Conservation (phyloP, 1,284 basidiomycete species). For the Boletus sp. region DNA sequence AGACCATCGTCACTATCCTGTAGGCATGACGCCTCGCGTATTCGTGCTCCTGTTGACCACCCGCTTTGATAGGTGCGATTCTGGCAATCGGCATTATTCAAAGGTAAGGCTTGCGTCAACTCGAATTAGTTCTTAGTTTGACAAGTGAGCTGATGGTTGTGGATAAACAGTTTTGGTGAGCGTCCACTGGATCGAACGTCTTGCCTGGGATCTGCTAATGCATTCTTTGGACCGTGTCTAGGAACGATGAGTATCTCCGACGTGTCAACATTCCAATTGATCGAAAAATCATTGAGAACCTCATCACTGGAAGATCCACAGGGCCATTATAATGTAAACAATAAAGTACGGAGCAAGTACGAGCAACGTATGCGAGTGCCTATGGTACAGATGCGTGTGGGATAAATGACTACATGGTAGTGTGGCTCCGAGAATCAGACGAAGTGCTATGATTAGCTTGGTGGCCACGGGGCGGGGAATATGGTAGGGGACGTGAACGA, state of each 20-base stretch:
- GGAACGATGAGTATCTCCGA: conserved; percentile 71
- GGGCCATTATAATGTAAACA: conserved; percentile 6
- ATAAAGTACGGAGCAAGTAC: conserved; percentile 1
- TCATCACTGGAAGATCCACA: conserved; percentile 33
- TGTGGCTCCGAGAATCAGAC: background rate
- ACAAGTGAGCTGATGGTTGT: background rate
- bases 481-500: conserved; percentile 24
- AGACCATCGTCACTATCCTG: conserved; percentile 81
- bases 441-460: conserved; percentile 12
- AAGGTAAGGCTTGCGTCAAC: conserved; percentile 54
- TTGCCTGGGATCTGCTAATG: background rate
- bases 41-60: background rate
- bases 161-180: conserved; percentile 42
- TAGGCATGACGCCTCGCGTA: conserved; percentile 35
- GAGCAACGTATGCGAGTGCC: conserved; percentile 16
- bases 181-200: background rate
- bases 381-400: conserved; percentile 30
- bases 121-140: background rate
- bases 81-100: conserved; percentile 81
- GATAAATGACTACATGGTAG: conserved; percentile 8
- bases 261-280: conserved; percentile 61
- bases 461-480: conserved; percentile 23
- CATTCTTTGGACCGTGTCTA: conserved; percentile 24
- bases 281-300: conserved; percentile 47
- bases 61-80: conserved; percentile 64